phyloP scores from a whole-genome alignment of 176 grass and related monocot species.

The Pontederia paniculata region DNA sequence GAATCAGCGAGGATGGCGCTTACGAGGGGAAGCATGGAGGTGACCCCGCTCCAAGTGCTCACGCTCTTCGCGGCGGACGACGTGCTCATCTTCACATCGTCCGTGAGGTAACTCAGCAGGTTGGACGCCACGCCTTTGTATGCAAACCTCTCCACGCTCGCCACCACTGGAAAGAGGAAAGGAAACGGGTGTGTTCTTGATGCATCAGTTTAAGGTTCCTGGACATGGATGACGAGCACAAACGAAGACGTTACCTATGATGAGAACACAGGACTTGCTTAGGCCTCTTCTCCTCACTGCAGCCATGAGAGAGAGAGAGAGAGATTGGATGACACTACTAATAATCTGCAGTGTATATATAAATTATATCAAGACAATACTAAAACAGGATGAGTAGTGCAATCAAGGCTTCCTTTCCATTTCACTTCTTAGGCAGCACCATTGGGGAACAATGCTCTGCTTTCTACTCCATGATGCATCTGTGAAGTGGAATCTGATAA shows the following conservation, averaged over 20 bases:
- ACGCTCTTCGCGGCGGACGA: constrained; percentile 69
- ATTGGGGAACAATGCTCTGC: too few relatives aligned
- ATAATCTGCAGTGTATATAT: too few relatives aligned
- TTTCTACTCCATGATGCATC: too few relatives aligned
- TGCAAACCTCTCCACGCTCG: constrained; percentile 67
- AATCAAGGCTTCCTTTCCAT: too few relatives aligned
- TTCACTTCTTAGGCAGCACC: too few relatives aligned
- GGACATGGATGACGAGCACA: background rate
- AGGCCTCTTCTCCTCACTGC: constrained; percentile 30
- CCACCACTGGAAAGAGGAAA: constrained; percentile 45
- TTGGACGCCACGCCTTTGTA: constrained; percentile 92
- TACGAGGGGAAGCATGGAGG: constrained; percentile 68
- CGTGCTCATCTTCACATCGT: constrained; percentile 67
- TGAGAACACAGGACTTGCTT: constrained; percentile 53
- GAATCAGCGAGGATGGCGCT: constrained; percentile 63
- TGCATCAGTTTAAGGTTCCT: background rate
- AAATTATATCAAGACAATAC: too few relatives aligned
- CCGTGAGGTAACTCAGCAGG: constrained; percentile 73
- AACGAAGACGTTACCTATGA: constrained; percentile 51
- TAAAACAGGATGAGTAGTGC: too few relatives aligned
- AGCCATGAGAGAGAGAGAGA: background rate
- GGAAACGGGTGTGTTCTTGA: background rate
- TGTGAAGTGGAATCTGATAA: too few relatives aligned
- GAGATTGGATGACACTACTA: too few relatives aligned
- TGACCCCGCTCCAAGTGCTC: constrained; percentile 67